Evolutionary conservation across 139 green algal species (phyloP), one percentile per base, ranked within the genome.

Genomic region (Picochlorum sp.): DNA sequence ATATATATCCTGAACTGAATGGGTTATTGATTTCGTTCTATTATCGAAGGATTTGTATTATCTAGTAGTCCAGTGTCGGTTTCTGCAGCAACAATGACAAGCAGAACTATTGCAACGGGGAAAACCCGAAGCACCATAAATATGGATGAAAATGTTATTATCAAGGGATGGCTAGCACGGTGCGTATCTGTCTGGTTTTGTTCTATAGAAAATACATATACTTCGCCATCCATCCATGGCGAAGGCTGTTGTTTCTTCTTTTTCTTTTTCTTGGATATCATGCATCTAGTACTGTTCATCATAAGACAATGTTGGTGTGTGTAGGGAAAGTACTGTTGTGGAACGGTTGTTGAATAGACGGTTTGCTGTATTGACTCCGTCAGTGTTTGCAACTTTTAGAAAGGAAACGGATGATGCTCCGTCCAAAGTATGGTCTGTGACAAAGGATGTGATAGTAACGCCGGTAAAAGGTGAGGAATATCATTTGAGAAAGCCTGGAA

Each of bases 261-360:
- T 6, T 54, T 21, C 0, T 21, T 15, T 15, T 54, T 18, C 47
- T n/a, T n/a, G n/a, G 18, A 54, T 18, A 7, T 30, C 26, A 7
- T 30, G 26, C 3, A 30, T 30, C 26, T 30, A n/a, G n/a, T n/a
- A n/a, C n/a, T n/a, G n/a, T 30, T 30, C 26, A 30, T 30, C 26
- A 30, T 30, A 26, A 26, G 20, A 14, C 3, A 28, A 14, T 23
- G n/a, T 14, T 1, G 6, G 23, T 20, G 0, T 52, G 47, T 9
- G 47, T 10, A 52, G 70, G 18, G 70, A 77, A 55, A 69, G 57
- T 30, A 64, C 37, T 30, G 64, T 77, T 30, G 63, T 77, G 14
- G 63, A 71, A 21, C 31, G 54, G 26, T 49, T 77, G 41, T 34
- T 77, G 30, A 77, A 77, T 45, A 67, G 62, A 65, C 70, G 70